A percentile compares a stretch with the other conserved stretches of the same genome.
phyloP scores from a whole-genome alignment of 2,329 filamentous ascomycete species.

The Escovopsis weberi region DNA sequence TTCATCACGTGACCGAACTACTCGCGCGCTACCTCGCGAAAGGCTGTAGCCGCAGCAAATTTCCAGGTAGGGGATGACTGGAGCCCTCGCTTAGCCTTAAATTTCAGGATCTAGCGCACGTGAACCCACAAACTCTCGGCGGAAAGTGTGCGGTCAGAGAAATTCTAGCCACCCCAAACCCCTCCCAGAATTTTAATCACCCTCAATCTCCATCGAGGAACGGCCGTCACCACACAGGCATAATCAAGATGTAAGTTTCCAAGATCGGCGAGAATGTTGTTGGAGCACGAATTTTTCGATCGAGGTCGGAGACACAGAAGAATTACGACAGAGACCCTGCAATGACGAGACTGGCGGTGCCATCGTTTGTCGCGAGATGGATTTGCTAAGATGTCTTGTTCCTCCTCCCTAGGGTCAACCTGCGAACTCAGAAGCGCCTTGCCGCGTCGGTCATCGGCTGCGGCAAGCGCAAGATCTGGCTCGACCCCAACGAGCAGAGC shows the following conservation, averaged over 20 bases:
- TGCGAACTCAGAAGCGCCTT: conserved; percentile 99
- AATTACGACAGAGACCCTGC: background rate
- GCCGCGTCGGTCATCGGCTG: conserved; percentile 96
- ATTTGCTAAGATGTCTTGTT: conserved; percentile 16
- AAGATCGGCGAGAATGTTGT: background rate
- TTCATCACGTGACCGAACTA: too few species aligned
- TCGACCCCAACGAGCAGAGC: conserved; percentile 97
- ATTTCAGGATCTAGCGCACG: conserved; percentile 19
- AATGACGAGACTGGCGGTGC: background rate
- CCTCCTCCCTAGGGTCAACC: conserved; percentile 68
- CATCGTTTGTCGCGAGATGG: background rate
- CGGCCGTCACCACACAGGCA: conserved; percentile 26
- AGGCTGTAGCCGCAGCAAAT: too few species aligned
- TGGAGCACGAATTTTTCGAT: background rate
- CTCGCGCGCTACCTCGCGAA: too few species aligned
- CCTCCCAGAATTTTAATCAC: conserved; percentile 24
- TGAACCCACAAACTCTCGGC: conserved; percentile 28
- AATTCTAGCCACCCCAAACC: conserved; percentile 24
- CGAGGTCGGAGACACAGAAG: background rate
- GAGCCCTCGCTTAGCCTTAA: conserved; percentile 27
- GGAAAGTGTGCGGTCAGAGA: conserved; percentile 23
- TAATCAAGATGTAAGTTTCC: conserved; percentile 31
- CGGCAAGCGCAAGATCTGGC: conserved; percentile 99
- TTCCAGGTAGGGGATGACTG: conserved; percentile 10
- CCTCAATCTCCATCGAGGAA: conserved; percentile 23